Evolutionary conservation across 2,329 filamentous ascomycete species (phyloP).

Genomic region (Mycogone perniciosa): DNA sequence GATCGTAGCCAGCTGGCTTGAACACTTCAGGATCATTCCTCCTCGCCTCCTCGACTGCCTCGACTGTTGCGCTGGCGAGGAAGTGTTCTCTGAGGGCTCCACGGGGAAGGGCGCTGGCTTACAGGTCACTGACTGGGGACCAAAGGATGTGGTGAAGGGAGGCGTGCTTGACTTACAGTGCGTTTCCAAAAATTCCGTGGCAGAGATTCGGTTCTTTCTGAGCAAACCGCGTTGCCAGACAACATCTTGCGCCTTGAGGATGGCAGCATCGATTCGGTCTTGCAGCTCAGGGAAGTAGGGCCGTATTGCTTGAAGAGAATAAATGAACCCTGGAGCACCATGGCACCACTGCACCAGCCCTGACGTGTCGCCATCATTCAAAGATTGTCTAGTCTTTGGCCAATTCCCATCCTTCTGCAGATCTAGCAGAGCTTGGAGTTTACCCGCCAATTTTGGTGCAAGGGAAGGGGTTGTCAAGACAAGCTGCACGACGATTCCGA

Average conservation of each 20-base stretch:
- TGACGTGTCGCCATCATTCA: conserved; percentile 32
- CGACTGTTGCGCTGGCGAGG: conserved; percentile 49
- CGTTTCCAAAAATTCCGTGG: conserved; percentile 60
- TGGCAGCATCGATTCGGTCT: conserved; percentile 45
- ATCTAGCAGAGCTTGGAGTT: conserved; percentile 49
- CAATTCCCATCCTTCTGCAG: conserved; percentile 61
- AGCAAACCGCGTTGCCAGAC: conserved; percentile 53
- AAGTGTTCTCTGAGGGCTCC: conserved; percentile 44
- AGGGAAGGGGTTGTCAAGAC: conserved; percentile 50
- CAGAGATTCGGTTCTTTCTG: conserved; percentile 61
- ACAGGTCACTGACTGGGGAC: conserved; percentile 2
- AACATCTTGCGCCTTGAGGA: conserved; percentile 45
- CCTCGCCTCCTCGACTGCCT: conserved; percentile 44
- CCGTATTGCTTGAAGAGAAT: conserved; percentile 50
- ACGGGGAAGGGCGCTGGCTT: conserved; percentile 23
- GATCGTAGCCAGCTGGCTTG: conserved; percentile 32
- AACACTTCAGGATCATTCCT: conserved; percentile 28
- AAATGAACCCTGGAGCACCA: conserved; percentile 57
- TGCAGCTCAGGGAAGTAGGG: conserved; percentile 49
- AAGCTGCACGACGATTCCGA: conserved; percentile 66
- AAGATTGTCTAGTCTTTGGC: conserved; percentile 39
- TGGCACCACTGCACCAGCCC: conserved; percentile 57
- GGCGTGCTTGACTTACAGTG: conserved; percentile 40
- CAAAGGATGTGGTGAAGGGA: background rate
- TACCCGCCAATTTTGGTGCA: conserved; percentile 46